These are phyloP conservation scores for Durotheca rogersii DNA, from an alignment of 495 filamentous ascomycete species.

Conservation along the genomic window DNA sequence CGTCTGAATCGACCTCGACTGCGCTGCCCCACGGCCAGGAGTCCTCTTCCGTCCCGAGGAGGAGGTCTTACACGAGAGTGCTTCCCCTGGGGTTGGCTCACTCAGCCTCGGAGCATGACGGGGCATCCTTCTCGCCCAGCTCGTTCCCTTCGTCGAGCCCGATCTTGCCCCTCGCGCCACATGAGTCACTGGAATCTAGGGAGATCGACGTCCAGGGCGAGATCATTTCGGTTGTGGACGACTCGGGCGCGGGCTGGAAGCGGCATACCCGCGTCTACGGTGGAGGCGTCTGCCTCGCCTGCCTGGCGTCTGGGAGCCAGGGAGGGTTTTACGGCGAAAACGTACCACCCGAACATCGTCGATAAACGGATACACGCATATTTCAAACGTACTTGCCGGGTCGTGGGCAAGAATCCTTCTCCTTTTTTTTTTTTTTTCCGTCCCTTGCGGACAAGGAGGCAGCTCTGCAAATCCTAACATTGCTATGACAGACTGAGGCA, in stretches of 20 bases:
- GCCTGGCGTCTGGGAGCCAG: constrained; percentile 38
- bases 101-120: constrained; percentile 4
- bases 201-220: constrained; percentile 47
- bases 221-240: constrained; percentile 47
- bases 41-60: constrained; percentile 35
- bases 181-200: constrained; percentile 31
- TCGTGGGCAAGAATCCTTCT: too few relatives aligned
- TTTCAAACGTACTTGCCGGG: not conserved
- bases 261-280: constrained; percentile 54
- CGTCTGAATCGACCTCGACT: constrained; percentile 34
- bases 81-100: constrained; percentile 37
- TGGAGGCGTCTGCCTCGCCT: constrained; percentile 51
- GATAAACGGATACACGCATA: constrained; percentile 28
- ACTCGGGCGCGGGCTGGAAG: constrained; percentile 48
- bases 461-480: not conserved
- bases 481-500: constrained; percentile 1
- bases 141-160: constrained; percentile 48
- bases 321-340: constrained; percentile 53
- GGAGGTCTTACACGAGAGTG: constrained; percentile 47
- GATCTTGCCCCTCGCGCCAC: constrained; percentile 38
- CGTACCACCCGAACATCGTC: constrained; percentile 48
- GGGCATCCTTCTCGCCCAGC: constrained; percentile 40
- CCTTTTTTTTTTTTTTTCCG: too few relatives aligned
- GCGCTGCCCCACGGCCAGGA: constrained; percentile 30
- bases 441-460: constrained; percentile 1